These are phyloP conservation scores for Oenanthe javanica DNA, from an alignment of 140 eudicot species.

Conservation along the genomic window DNA sequence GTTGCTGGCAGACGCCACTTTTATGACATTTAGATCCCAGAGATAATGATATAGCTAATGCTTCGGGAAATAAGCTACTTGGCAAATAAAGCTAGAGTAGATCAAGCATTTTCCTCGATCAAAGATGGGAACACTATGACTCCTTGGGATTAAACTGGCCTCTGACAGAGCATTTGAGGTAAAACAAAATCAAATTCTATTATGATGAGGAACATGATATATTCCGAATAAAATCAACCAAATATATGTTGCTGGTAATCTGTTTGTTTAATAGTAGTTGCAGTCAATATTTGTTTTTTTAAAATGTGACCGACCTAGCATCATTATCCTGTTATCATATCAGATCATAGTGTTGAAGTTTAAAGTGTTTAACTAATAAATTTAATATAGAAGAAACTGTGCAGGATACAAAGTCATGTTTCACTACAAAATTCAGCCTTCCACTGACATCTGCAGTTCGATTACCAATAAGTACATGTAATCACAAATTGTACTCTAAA, in stretches of 20 bases:
- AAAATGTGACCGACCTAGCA: no score
- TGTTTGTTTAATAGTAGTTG: no score
- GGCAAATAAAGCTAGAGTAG: constrained; percentile 56
- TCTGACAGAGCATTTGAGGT: constrained; percentile 17
- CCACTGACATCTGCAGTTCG: constrained; percentile 53
- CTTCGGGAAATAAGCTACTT: neutral
- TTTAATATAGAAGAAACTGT: constrained; percentile 64
- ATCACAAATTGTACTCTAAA: no score
- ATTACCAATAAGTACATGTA: no score
- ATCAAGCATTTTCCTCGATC: constrained; percentile 92
- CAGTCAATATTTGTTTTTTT: no score
- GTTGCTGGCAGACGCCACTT: no score
- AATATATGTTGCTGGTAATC: neutral
- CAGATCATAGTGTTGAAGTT: neutral
- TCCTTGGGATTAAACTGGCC: constrained; percentile 63
- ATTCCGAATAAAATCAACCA: neutral
- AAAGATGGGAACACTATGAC: constrained; percentile 82
- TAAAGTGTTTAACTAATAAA: constrained; percentile 44
- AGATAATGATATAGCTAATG: no score
- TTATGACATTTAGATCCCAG: no score
- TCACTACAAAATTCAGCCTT: constrained; percentile 40
- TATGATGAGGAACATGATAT: neutral
- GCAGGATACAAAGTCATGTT: constrained; percentile 63
- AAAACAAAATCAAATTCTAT: constrained; percentile 1
- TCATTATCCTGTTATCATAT: neutral